These are phyloP conservation scores for Penicillium turbatum DNA, from an alignment of 495 filamentous ascomycete genomes.

Conservation along the genomic window DNA sequence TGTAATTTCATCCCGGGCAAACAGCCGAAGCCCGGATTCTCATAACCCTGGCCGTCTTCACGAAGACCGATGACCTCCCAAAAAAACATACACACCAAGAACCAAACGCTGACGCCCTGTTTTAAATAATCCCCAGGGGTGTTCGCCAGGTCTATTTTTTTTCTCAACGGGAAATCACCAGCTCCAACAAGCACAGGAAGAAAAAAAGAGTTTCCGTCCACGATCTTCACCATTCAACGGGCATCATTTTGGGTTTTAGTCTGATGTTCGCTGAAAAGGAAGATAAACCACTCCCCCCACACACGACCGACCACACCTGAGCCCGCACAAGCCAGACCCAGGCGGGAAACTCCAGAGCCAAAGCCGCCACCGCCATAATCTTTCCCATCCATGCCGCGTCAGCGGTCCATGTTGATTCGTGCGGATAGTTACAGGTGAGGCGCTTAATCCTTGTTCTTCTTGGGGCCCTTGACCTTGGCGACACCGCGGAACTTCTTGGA, in stretches of 20 bases:
- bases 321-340: conserved; percentile 7
- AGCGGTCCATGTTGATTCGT: conserved; percentile 20
- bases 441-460: conserved; percentile 58
- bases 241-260: conserved; percentile 15
- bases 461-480: conserved; percentile 83
- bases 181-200: conserved; percentile 14
- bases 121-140: conserved; percentile 13
- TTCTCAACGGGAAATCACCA: conserved; percentile 12
- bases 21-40: conserved; percentile 30
- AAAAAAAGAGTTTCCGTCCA: conserved; percentile 11
- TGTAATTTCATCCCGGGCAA: conserved; percentile 30
- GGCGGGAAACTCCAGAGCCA: conserved; percentile 22
- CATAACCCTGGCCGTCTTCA: conserved; percentile 28
- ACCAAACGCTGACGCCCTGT: conserved; percentile 27
- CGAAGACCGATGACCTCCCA: conserved; percentile 21
- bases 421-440: conserved; percentile 16
- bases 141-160: conserved; percentile 20
- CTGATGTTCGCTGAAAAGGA: conserved; percentile 14
- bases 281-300: conserved; percentile 10
- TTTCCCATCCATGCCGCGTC: conserved; percentile 16
- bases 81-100: conserved; percentile 20
- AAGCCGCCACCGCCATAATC: conserved; percentile 22
- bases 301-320: conserved; percentile 24
- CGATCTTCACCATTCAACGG: conserved; percentile 12
- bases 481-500: conserved; percentile 96